Evolutionary conservation across 2,329 filamentous ascomycete species (phyloP).

Genomic region (Scleromitrula shiraiana): DNA sequence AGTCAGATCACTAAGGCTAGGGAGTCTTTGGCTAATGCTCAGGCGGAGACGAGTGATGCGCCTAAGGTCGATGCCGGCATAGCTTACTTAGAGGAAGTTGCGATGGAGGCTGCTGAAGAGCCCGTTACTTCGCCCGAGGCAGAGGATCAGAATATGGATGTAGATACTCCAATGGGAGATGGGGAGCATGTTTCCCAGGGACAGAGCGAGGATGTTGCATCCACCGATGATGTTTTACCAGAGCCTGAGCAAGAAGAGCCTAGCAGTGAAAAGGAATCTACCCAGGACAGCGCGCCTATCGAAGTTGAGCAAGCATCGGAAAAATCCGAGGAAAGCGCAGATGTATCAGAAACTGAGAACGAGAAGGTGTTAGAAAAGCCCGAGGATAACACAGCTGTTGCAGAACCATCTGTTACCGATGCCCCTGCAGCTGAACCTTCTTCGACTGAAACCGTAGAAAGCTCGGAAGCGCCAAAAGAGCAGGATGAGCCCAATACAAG

Average conservation of each 20-base stretch:
- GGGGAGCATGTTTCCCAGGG: neutral
- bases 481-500: neutral
- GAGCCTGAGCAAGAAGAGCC: neutral
- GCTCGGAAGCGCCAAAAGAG: slow-evolving; percentile 8
- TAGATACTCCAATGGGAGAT: neutral
- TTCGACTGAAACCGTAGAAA: too few relatives aligned
- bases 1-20: neutral
- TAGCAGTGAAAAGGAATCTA: too few relatives aligned
- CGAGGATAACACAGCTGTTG: too few relatives aligned
- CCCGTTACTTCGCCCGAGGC: neutral
- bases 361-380: neutral
- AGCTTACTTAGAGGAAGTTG: too few relatives aligned
- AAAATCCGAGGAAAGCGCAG: too few relatives aligned
- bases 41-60: too few relatives aligned
- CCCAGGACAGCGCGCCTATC: too few relatives aligned
- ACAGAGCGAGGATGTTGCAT: neutral
- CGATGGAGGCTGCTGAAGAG: neutral
- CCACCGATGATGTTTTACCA: neutral
- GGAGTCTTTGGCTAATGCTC: neutral
- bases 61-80: too few relatives aligned
- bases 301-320: too few relatives aligned
- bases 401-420: too few relatives aligned
- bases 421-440: neutral
- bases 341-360: neutral
- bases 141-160: neutral